Base-by-base conservation (phyloP, 192 early-diverging fungal species). In the Podila verticillata region DNA sequence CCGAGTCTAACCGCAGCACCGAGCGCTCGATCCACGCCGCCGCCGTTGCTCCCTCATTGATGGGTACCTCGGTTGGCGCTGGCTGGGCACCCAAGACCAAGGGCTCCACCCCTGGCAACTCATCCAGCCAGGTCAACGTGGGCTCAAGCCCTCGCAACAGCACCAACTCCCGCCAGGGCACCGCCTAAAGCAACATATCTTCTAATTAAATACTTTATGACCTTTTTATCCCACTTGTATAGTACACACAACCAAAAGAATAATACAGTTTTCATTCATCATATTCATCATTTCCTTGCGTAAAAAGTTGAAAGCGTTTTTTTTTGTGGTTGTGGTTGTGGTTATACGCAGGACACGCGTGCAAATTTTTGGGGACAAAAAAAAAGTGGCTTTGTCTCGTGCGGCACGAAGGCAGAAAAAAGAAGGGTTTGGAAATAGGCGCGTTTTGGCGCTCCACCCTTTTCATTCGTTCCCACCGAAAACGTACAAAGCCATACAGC, bases 51-150 rank as follows among this genome's bases (percentile, higher is more conserved):
- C 84, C 84, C 6, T 71, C 70, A 26, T 54, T 83, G 44, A 70
- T 83, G 15, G 85, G 83, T 12, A 83, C 83, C 20, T 79, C 85
- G 4, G 73, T 75, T 3, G 82, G 81, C 7, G 74, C 83, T 54
- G 85, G 85, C 7, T 84, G 85, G 85, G 66, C 81, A 12, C 83
- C 85, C 26, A 65, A 65, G 19, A 44, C 29, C 17, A 29, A 17
- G 34, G 48, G 74, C 30, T 39, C 31, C 9, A 79, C 69, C 1
- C 68, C 75, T 5, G 51, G 64, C 39, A 71, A 72, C 61, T 72
- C 77, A 5, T 72, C 77, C 20, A 80, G 77, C 56, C 75, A 79
- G 44, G 57, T 79, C 28, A 59, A 72, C 34, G 26, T 79, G 17
- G 44, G 51, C 28, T 78, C 74, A 39, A 70, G 74, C 58, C 77